A percentile compares a stretch with the other conserved stretches of the same genome.
Evolutionary conservation across 345 rosid species (phyloP).

Genomic region (Populus pruinosa): DNA sequence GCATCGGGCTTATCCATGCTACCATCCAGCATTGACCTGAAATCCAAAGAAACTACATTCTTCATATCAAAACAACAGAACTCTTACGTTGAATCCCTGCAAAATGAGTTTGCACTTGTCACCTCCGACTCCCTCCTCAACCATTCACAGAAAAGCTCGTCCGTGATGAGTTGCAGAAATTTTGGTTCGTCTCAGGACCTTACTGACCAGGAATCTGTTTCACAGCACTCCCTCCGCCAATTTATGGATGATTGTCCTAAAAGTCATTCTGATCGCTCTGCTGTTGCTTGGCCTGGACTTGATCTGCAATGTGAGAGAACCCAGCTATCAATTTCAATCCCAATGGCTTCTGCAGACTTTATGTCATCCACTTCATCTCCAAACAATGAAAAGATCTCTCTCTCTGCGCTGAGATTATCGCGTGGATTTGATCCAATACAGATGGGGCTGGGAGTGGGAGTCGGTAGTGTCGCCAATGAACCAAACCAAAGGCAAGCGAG

Average conservation of each 20-base stretch:
- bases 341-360: conserved; percentile 45
- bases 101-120: conserved; percentile 40
- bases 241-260: conserved; percentile 65
- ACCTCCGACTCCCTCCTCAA: conserved; percentile 44
- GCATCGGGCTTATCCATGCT: conserved; percentile 27
- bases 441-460: conserved; percentile 58
- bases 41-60: conserved; percentile 39
- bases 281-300: conserved; percentile 45
- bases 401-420: conserved; percentile 47
- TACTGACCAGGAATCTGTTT: conserved; percentile 29
- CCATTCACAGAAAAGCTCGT: conserved; percentile 37
- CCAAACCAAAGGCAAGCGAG: conserved; percentile 42
- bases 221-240: conserved; percentile 48
- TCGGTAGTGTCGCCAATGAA: conserved; percentile 33
- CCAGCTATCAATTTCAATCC: conserved; percentile 63
- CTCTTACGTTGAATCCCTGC: conserved; percentile 25
- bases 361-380: conserved; percentile 53
- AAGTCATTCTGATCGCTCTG: conserved; percentile 33
- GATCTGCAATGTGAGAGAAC: conserved; percentile 47
- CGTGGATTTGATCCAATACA: conserved; percentile 43
- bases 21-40: conserved; percentile 24
- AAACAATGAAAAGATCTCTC: conserved; percentile 34
- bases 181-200: conserved; percentile 41
- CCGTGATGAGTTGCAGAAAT: conserved; percentile 30
- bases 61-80: conserved; percentile 32